Percentiles rank a stretch among this genome's conserved stretches.
Conservation (phyloP, 306 rosid genomes). For the Fagus sylvatica region DNA sequence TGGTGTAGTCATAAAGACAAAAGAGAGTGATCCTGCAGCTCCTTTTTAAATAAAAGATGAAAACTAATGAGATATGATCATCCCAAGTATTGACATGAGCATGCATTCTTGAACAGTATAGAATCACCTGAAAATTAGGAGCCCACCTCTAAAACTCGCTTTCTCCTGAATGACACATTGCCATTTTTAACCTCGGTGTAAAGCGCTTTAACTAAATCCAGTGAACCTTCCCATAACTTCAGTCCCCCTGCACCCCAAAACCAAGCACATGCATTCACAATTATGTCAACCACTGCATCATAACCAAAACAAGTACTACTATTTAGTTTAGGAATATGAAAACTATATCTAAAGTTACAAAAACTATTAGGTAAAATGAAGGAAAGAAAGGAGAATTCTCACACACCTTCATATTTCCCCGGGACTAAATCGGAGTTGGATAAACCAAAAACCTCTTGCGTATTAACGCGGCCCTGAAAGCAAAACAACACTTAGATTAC, state of each 20-base stretch:
- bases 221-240: slow-evolving; percentile 92
- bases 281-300: not conserved
- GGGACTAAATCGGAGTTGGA: slow-evolving; percentile 93
- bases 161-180: slow-evolving; percentile 49
- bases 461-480: slow-evolving; percentile 73
- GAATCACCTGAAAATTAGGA: slow-evolving; percentile 39
- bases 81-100: not conserved
- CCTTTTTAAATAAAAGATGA: not conserved
- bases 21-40: not conserved
- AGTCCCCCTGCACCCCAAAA: slow-evolving; percentile 64
- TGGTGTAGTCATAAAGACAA: not conserved
- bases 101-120: not conserved
- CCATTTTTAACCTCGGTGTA: slow-evolving; percentile 50
- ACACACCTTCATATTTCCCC: slow-evolving; percentile 82
- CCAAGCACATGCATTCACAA: slow-evolving; percentile 4
- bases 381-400: slow-evolving; percentile 15
- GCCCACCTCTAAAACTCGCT: slow-evolving; percentile 86
- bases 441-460: slow-evolving; percentile 78
- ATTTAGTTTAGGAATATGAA: not conserved
- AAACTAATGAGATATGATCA: not conserved
- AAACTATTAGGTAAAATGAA: not conserved
- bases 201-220: slow-evolving; percentile 80
- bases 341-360: not conserved
- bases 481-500: not conserved
- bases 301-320: not conserved